A percentile compares a stretch with the other conserved stretches of the same genome.
phyloP scores from a whole-genome alignment of 768 basidiomycete genomes.

The Cytidiella melzeri region DNA sequence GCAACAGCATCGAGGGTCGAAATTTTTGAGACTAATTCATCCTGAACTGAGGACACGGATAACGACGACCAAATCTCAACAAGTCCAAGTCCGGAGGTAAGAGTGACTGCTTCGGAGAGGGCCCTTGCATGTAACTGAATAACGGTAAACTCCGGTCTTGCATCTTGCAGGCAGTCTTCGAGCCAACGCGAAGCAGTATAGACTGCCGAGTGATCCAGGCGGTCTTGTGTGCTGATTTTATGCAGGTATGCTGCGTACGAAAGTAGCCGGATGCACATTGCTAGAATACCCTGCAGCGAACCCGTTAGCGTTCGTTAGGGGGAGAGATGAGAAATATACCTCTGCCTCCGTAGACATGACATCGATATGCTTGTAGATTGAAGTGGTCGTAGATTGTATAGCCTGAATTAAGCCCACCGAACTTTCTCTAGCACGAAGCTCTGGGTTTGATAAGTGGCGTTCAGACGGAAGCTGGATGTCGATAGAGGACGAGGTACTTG shows the following conservation, averaged over 20 bases:
- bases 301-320: background rate
- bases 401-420: background rate
- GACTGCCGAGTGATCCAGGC: slow-evolving; percentile 13
- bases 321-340: background rate
- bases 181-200: slow-evolving; percentile 5
- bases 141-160: slow-evolving; percentile 28
- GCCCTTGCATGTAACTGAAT: slow-evolving; percentile 28
- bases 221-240: background rate
- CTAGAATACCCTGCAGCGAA: background rate
- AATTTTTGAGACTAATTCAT: background rate
- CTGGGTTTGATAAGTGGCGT: background rate
- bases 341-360: background rate
- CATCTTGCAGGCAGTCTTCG: slow-evolving; percentile 14
- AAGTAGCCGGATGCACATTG: slow-evolving; percentile 3
- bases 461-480: background rate
- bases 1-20: background rate
- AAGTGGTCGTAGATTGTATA: background rate
- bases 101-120: slow-evolving; percentile 45
- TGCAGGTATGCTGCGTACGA: slow-evolving; percentile 6
- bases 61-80: slow-evolving; percentile 63
- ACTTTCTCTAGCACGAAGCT: background rate
- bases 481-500: too few species aligned
- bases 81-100: slow-evolving; percentile 69
- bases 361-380: background rate
- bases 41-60: slow-evolving; percentile 11